Base-by-base conservation (phyloP, 805 yeast species). In the Tetrapisispora nanseiensis region DNA sequence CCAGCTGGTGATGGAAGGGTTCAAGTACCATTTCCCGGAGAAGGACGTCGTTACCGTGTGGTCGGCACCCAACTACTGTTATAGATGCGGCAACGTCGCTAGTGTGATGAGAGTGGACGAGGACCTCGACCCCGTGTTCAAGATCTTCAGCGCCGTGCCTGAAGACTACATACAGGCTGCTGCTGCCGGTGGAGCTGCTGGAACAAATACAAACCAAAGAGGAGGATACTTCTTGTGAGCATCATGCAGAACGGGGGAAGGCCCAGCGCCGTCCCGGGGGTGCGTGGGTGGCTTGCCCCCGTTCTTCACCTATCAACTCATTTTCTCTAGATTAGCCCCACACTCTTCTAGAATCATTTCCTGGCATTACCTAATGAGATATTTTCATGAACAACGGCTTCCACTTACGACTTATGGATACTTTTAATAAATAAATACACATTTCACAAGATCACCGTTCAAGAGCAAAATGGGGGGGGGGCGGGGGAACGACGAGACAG, bases 1-100 rank as follows among this genome's bases (percentile, higher is more conserved):
- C 67, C 98, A 90, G 65, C 75, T 90, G 62, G 97, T 92, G 18
- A 94, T 92, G 96, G 98, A 90, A 61, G 98, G 98, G 2, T 90
- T 86, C 72, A 76, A 90, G 52, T 92, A 89, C 61, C 97, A 92
- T 66, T 92, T 92, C 68, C 86, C 87, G 48, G 96, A 90, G 51
- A 86, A 87, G 56, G 95, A 86, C 57, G 97, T 90, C 40, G 98
- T 90, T 29, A 90, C 98, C 0, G 97, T 90, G 29, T 90, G 97
- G 97, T 79, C 89, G 10, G 97, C 97, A 15, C 97, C 97, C 36
- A 89, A 89, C 63, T 89, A 89, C 67, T 89, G 97, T 68, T 90
- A 90, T 65, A 73, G 97, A 57, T 90, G 97, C 68, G 98, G 98
- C 45, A 90, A 90, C 59, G 97, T 90, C 40, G 98, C 98, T 24